Evolutionary conservation across 305 asterid genomes (phyloP).

Genomic region (Ruellia speciosa): DNA sequence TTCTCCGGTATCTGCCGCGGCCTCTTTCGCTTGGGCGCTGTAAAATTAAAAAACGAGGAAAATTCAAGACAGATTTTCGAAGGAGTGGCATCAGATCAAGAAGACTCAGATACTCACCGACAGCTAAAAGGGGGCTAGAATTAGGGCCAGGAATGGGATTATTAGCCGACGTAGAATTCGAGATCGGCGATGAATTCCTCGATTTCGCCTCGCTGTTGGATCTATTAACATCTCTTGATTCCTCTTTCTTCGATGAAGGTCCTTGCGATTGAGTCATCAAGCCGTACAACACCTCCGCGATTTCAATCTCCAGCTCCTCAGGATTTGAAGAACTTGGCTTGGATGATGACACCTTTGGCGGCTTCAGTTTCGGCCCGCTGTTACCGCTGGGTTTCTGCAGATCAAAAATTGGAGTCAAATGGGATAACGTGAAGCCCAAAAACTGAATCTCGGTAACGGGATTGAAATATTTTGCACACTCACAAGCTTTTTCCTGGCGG

Average conservation of each 20-base stretch:
- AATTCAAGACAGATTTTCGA: not conserved
- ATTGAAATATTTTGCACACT: conserved; percentile 16
- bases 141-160: conserved; percentile 29
- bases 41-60: conserved; percentile 10
- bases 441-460: too few relatives aligned
- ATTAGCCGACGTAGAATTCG: conserved; percentile 41
- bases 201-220: conserved; percentile 50
- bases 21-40: conserved; percentile 68
- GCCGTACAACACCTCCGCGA: conserved; percentile 49
- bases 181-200: conserved; percentile 56
- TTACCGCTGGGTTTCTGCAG: conserved; percentile 45
- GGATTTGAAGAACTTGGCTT: conserved; percentile 23
- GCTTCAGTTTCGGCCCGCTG: conserved; percentile 46
- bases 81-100: not conserved
- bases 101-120: conserved; percentile 42
- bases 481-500: conserved; percentile 53
- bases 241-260: conserved; percentile 67
- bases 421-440: too few relatives aligned
- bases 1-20: conserved; percentile 73
- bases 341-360: conserved; percentile 33
- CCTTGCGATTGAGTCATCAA: conserved; percentile 78
- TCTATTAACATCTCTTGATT: conserved; percentile 57
- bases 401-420: not conserved
- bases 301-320: conserved; percentile 67
- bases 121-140: conserved; percentile 53